Base-by-base conservation (phyloP, 2,329 filamentous ascomycete species). In the Diaporthe longicolla region DNA sequence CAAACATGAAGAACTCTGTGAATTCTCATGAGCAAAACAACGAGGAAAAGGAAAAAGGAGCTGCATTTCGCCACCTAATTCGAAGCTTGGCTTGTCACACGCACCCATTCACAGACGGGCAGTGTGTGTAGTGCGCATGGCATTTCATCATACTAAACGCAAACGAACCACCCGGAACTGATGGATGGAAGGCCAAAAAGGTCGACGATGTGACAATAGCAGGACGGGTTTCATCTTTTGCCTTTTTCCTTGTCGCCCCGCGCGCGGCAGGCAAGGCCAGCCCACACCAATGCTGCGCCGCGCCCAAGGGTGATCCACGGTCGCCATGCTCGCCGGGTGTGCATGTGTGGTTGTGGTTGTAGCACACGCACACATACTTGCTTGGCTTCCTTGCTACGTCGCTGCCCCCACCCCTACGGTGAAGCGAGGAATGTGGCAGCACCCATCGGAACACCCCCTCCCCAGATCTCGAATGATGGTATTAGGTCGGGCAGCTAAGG, bases 191-290 rank as follows among this genome's bases (percentile, higher is more conserved):
- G 29, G 63, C 45, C 61, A 35, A 50, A 66, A 40, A 26, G 19
- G 63, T 68, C 48, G 48, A 54, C 48, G 32, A 68, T 68, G 63
- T 68, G 45, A 68, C 63, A 15, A 68, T 68, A n/a, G 48, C 32
- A 40, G 63, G 35, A 68, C 45, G 45, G 63, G 63, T 68, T 54
- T 68, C 63, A 68, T 68, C 48, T 68, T 68, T 68, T 68, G 48
- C 48, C 45, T 68, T 68, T 68, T 68, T 37, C 48, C 48, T 54
- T 68, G 48, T 68, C 63, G 48, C 48, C 63, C 29, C 63, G 63
- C 63, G 61, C 63, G 63, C 63, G 63, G 63, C 63, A 68, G 63
- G 63, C 63, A 68, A 68, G 11, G 32, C 63, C 63, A 68, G 63
- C 48, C 63, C 63, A 68, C 63, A 54, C 48, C 32, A 54, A 35